Evolutionary conservation across 495 filamentous ascomycete genomes (phyloP).

Genomic region (Patellaria atrata): DNA sequence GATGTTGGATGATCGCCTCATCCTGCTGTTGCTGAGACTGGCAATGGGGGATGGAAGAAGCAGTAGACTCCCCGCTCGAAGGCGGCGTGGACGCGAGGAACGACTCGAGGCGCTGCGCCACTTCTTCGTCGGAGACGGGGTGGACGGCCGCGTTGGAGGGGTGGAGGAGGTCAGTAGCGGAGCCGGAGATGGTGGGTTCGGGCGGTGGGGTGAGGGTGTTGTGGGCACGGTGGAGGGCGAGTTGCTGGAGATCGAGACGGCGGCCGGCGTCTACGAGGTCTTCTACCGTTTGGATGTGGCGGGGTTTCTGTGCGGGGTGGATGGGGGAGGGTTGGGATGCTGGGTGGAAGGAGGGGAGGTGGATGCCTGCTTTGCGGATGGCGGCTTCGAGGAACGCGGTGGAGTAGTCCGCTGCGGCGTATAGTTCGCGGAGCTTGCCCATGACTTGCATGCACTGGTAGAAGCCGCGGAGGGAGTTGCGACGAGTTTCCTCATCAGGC

Average conservation of each 20-base stretch:
- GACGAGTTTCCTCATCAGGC: constrained; percentile 49
- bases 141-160: background rate
- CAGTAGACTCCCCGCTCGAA: too few relatives aligned
- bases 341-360: constrained; percentile 11
- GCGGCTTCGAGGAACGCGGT: constrained; percentile 75
- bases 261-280: constrained; percentile 27
- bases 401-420: constrained; percentile 75
- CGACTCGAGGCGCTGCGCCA: constrained; percentile 23
- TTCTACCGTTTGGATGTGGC: constrained; percentile 21
- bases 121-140: constrained; percentile 24
- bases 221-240: constrained; percentile 2
- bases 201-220: constrained; percentile 28
- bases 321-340: constrained; percentile 3
- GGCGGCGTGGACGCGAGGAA: constrained; percentile 31
- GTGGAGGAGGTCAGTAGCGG: background rate
- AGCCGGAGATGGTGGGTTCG: constrained; percentile 20
- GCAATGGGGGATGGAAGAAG: constrained; percentile 14
- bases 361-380: constrained; percentile 62
- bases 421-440: constrained; percentile 64
- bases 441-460: constrained; percentile 77
- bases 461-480: constrained; percentile 59
- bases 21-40: constrained; percentile 14
- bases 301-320: constrained; percentile 8
- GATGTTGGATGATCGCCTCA: constrained; percentile 1
- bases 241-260: constrained; percentile 15